A percentile compares a stretch with the other conserved stretches of the same genome.
Conservation (phyloP, 176 grass and related monocot species). For the Rhynchospora pubera region DNA sequence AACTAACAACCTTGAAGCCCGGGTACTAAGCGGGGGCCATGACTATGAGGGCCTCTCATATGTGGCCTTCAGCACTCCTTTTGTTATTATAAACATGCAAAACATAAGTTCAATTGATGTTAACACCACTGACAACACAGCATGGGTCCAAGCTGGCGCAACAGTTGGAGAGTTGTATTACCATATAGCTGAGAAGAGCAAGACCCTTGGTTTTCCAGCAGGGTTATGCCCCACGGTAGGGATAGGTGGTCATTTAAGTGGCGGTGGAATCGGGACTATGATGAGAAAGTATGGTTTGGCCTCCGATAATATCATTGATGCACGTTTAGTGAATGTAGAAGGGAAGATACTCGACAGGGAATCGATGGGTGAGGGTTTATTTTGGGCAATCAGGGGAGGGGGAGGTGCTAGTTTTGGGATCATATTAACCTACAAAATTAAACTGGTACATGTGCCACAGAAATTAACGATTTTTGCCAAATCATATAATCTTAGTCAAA, state of each 20-base stretch:
- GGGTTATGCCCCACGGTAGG: slow-evolving; percentile 26
- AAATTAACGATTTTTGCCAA: slow-evolving; percentile 23
- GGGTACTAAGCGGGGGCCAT: slow-evolving; percentile 32
- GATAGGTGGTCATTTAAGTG: slow-evolving; percentile 31
- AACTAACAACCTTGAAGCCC: background rate
- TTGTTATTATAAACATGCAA: slow-evolving; percentile 23
- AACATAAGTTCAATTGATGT: slow-evolving; percentile 16
- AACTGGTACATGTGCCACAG: slow-evolving; percentile 19
- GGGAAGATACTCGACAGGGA: slow-evolving; percentile 20
- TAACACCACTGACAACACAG: background rate
- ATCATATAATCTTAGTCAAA: slow-evolving; percentile 5
- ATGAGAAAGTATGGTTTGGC: slow-evolving; percentile 30
- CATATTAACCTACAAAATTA: slow-evolving; percentile 31
- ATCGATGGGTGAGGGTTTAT: slow-evolving; percentile 35
- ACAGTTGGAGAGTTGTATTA: slow-evolving; percentile 41
- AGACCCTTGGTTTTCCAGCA: slow-evolving; percentile 17
- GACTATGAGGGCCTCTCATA: slow-evolving; percentile 46
- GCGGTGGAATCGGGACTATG: slow-evolving; percentile 31
- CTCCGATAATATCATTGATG: slow-evolving; percentile 31
- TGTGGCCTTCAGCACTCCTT: background rate
- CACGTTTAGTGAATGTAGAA: slow-evolving; percentile 5
- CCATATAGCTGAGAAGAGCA: slow-evolving; percentile 18
- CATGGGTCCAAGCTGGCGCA: slow-evolving; percentile 37
- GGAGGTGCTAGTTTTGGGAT: slow-evolving; percentile 35
- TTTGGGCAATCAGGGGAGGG: slow-evolving; percentile 41